These are phyloP conservation scores for Linnemannia schmuckeri DNA, from an alignment of 192 early-diverging fungal genomes.

Conservation along the genomic window DNA sequence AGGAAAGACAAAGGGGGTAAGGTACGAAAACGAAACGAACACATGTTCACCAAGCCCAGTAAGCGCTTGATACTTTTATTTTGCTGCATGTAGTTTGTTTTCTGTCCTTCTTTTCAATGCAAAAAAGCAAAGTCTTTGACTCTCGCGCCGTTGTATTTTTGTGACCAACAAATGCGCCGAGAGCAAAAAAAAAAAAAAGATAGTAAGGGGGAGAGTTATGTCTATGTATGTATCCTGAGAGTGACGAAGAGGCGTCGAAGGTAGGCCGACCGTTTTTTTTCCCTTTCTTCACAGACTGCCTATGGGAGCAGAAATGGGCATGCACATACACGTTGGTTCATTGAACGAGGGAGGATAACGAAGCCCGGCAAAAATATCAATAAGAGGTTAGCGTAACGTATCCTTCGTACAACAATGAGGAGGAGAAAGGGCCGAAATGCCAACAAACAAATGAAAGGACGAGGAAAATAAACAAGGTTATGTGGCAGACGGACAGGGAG, in stretches of 20 bases:
- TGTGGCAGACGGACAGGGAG: background rate
- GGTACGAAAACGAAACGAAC: background rate
- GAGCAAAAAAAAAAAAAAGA: background rate
- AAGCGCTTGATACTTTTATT: background rate
- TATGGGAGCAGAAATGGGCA: background rate
- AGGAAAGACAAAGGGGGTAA: background rate
- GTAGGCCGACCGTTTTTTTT: background rate
- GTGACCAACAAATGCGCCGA: constrained; percentile 6
- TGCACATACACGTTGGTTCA: background rate
- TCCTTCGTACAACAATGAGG: background rate
- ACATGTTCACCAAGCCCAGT: background rate
- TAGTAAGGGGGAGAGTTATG: background rate
- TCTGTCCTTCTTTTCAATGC: background rate
- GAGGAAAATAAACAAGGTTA: background rate
- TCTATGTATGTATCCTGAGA: background rate
- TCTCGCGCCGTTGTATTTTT: background rate
- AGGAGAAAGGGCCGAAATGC: background rate
- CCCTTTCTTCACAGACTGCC: background rate
- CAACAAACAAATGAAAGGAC: background rate
- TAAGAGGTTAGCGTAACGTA: background rate
- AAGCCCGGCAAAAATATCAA: background rate
- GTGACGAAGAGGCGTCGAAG: background rate
- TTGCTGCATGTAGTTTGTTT: background rate
- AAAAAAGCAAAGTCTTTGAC: background rate
- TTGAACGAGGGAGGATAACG: background rate